Evolutionary conservation across 2,329 filamentous ascomycete species (phyloP).

Genomic region (Cadophora malorum): DNA sequence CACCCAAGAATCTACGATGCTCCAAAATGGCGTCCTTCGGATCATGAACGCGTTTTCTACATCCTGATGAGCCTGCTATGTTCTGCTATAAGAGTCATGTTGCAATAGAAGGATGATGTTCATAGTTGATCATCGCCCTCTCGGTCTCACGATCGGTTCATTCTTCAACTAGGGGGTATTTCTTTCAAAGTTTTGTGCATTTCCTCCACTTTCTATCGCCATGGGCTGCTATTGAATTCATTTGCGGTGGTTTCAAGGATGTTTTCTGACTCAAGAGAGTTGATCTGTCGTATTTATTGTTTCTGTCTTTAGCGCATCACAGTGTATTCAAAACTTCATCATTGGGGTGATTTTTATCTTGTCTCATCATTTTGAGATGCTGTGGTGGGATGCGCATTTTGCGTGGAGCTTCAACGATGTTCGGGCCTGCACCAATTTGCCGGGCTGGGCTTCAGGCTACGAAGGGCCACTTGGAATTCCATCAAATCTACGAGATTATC

Average conservation of each 20-base stretch:
- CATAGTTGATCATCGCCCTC: slow-evolving; percentile 15
- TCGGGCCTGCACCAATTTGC: neutral
- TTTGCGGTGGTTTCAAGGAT: neutral
- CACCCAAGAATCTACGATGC: neutral
- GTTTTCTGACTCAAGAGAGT: neutral
- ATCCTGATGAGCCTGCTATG: too few species aligned
- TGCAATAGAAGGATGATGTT: neutral
- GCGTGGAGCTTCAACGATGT: neutral
- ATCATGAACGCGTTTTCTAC: neutral
- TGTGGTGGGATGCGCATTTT: slow-evolving; percentile 10
- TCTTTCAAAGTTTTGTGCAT: neutral
- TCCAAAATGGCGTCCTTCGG: neutral
- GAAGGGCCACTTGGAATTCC: neutral
- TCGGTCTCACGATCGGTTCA: slow-evolving; percentile 3
- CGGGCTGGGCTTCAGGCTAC: neutral
- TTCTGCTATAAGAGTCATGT: neutral
- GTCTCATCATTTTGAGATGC: neutral
- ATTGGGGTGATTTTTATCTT: neutral
- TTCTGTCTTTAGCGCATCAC: neutral
- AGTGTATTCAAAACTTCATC: neutral
- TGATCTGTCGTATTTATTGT: neutral
- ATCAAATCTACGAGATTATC: neutral
- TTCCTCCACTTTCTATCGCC: neutral
- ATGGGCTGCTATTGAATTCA: neutral
- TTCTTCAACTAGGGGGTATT: neutral